A percentile compares a stretch with the other conserved stretches of the same genome.
Conservation (phyloP, 2,329 filamentous ascomycete genomes). For the Apiospora phragmitis region DNA sequence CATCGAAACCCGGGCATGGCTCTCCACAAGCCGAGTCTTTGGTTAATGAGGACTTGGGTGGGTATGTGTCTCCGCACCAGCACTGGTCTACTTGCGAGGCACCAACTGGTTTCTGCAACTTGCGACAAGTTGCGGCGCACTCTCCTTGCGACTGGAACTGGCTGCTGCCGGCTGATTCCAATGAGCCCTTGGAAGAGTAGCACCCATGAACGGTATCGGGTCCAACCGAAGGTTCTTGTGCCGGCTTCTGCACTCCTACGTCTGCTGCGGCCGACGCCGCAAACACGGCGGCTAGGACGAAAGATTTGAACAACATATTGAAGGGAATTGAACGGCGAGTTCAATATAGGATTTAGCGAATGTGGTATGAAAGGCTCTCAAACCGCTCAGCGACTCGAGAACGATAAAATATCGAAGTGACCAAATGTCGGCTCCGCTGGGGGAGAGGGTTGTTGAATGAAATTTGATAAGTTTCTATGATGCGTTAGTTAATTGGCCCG, state of each 20-base stretch:
- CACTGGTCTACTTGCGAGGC: slow-evolving; percentile 65
- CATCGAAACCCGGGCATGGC: slow-evolving; percentile 62
- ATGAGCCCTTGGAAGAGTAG: slow-evolving; percentile 44
- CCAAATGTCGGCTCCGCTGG: slow-evolving; percentile 11
- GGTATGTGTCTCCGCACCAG: slow-evolving; percentile 72
- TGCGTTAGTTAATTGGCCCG: not conserved
- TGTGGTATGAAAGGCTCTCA: slow-evolving; percentile 21
- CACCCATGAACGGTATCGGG: slow-evolving; percentile 51
- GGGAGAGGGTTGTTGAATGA: not conserved
- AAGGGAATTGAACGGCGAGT: slow-evolving; percentile 1
- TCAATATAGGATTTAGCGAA: slow-evolving; percentile 16
- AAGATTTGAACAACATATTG: slow-evolving; percentile 29
- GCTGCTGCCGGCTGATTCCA: slow-evolving; percentile 26
- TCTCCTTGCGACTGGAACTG: slow-evolving; percentile 41
- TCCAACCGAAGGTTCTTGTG: slow-evolving; percentile 36
- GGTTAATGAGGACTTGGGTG: slow-evolving; percentile 54
- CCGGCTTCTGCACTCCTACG: slow-evolving; percentile 34
- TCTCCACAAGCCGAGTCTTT: slow-evolving; percentile 63
- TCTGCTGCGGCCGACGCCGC: slow-evolving; percentile 22
- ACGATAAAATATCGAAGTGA: slow-evolving; percentile 13
- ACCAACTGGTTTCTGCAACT: slow-evolving; percentile 55
- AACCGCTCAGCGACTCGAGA: slow-evolving; percentile 31
- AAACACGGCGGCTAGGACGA: slow-evolving; percentile 27
- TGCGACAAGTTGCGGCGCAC: slow-evolving; percentile 43
- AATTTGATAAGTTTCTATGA: not conserved